phyloP scores from a whole-genome alignment of 495 filamentous ascomycete species.

The Podospora didyma region DNA sequence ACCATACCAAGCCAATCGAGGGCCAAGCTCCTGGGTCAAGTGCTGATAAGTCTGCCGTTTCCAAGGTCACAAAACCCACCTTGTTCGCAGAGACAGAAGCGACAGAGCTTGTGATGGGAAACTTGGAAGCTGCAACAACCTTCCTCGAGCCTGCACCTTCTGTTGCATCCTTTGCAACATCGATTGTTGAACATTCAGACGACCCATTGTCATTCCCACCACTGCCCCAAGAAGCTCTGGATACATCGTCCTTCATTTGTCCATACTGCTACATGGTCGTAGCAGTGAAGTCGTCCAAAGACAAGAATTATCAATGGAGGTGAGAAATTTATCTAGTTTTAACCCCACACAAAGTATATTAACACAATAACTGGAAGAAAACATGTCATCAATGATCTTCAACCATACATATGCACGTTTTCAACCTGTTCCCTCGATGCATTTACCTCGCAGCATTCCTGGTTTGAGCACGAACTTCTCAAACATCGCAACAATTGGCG shows the following conservation, averaged over 20 bases:
- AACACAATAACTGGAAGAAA: neutral
- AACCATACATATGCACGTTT: neutral
- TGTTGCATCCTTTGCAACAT: neutral
- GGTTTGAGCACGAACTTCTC: neutral
- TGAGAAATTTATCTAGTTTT: neutral
- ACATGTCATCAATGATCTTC: neutral
- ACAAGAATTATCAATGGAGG: neutral
- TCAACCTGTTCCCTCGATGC: neutral
- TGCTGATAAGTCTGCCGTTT: neutral
- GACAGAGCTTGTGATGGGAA: neutral
- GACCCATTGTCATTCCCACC: neutral
- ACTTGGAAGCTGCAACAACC: neutral
- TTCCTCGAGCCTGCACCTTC: neutral
- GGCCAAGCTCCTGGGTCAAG: neutral
- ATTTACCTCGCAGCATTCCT: neutral
- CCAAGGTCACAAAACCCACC: neutral
- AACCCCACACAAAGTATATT: neutral
- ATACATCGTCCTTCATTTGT: neutral
- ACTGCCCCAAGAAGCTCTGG: neutral
- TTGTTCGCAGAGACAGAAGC: neutral
- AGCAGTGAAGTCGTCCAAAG: neutral
- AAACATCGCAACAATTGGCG: neutral
- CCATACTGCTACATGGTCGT: neutral
- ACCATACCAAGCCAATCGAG: neutral
- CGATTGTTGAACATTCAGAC: neutral